Conservation (phyloP, 768 basidiomycete genomes). For the Mycena filopes region DNA sequence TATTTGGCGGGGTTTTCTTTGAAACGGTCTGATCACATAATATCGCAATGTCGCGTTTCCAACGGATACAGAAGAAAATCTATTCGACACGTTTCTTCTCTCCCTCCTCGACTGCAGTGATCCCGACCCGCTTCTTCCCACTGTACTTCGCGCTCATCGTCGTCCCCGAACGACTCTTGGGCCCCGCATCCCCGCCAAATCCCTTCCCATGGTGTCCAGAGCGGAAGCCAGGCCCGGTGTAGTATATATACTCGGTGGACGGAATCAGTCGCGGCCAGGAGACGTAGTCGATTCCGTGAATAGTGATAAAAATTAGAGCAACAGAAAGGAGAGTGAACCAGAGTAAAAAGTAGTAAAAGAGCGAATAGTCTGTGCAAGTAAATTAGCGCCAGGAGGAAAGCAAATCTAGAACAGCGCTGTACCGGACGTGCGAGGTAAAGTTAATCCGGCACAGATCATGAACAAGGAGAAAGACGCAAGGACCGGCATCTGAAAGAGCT, state of each 20-base stretch:
- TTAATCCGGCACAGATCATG: constrained; percentile 88
- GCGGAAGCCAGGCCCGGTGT: constrained; percentile 89
- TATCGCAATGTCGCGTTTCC: no score
- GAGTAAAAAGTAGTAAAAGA: constrained; percentile 85
- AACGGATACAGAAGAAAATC: constrained; percentile 15
- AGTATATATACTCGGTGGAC: constrained; percentile 86
- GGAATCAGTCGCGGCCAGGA: constrained; percentile 92
- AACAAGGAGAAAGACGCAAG: constrained; percentile 83
- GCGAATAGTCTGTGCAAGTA: constrained; percentile 73
- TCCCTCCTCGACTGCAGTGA: constrained; percentile 86
- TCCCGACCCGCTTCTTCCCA: constrained; percentile 50
- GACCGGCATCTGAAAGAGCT: constrained; percentile 77
- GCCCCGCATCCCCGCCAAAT: constrained; percentile 48
- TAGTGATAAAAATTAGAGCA: constrained; percentile 76
- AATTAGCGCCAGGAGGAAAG: constrained; percentile 21
- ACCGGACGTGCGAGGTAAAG: constrained; percentile 90
- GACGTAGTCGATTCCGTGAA: constrained; percentile 95
- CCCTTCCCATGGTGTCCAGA: constrained; percentile 84
- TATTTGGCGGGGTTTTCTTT: neutral
- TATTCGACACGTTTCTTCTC: constrained; percentile 78
- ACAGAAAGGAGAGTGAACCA: constrained; percentile 76
- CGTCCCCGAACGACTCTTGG: constrained; percentile 43
- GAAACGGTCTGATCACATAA: constrained; percentile 21
- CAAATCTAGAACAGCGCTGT: constrained; percentile 41
- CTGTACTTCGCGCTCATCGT: constrained; percentile 52